Evolutionary conservation across 2,329 filamentous ascomycete genomes (phyloP).

Genomic region (Chrysoporthe puriensis): DNA sequence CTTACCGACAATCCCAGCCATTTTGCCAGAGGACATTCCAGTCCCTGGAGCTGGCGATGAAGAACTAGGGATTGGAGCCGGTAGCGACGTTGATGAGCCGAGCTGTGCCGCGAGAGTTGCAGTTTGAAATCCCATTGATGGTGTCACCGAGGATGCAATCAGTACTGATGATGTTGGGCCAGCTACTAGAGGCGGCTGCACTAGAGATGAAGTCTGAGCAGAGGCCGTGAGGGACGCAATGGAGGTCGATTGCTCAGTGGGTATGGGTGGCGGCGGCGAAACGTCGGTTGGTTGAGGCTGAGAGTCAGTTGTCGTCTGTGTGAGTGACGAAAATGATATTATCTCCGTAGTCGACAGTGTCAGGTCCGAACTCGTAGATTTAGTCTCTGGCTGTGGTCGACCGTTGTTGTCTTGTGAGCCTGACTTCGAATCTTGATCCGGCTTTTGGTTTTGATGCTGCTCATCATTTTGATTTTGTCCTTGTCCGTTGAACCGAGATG

Average conservation of each 20-base stretch:
- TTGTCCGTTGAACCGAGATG: not conserved
- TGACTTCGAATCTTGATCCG: not conserved
- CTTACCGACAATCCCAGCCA: constrained; percentile 22
- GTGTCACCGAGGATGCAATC: constrained; percentile 4
- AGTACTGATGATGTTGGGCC: not conserved
- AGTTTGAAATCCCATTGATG: not conserved
- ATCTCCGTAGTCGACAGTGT: not conserved
- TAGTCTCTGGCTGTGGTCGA: not conserved
- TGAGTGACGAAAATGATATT: not conserved
- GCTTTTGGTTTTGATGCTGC: not conserved
- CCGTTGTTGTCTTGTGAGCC: not conserved
- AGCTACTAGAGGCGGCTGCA: not conserved
- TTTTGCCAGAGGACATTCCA: constrained; percentile 11
- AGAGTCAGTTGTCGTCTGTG: not conserved
- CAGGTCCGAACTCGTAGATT: not conserved
- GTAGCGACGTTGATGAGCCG: not conserved
- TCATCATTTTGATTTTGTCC: constrained; percentile 16
- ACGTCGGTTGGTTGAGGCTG: not conserved
- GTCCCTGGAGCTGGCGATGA: not conserved
- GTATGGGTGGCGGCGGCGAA: not conserved
- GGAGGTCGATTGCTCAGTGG: constrained; percentile 3
- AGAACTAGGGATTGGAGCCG: not conserved
- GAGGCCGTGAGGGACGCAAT: not conserved
- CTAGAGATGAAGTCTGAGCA: not conserved
- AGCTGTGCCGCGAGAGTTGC: not conserved